phyloP scores from a whole-genome alignment of 148 eudicot species.

The Rheum nobile region DNA sequence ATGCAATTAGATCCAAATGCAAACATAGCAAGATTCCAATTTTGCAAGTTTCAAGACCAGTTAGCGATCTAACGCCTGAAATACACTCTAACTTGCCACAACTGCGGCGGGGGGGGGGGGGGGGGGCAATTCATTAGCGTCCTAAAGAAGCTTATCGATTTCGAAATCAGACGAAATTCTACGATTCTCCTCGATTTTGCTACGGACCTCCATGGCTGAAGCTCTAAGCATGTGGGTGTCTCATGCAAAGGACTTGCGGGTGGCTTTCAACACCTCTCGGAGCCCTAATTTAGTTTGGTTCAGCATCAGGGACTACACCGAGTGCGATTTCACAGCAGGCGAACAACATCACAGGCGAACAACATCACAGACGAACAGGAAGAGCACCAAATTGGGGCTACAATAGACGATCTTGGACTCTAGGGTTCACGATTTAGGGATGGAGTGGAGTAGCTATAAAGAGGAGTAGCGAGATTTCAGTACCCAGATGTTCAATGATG shows the following conservation, averaged over 20 bases:
- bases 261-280: slow-evolving; percentile 58
- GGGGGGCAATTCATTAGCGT: slow-evolving; percentile 30
- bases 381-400: too few relatives aligned
- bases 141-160: slow-evolving; percentile 41
- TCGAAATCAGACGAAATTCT: slow-evolving; percentile 46
- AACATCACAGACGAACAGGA: too few relatives aligned
- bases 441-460: too few relatives aligned
- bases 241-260: slow-evolving; percentile 67
- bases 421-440: too few relatives aligned
- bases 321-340: too few relatives aligned
- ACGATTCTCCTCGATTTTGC: slow-evolving; percentile 75
- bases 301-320: too few relatives aligned
- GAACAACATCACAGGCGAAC: too few relatives aligned
- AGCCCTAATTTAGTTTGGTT: too few relatives aligned
- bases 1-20: background rate
- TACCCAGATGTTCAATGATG: too few relatives aligned
- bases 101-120: too few relatives aligned
- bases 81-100: background rate
- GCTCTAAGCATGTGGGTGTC: slow-evolving; percentile 61
- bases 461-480: too few relatives aligned
- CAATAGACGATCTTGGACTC: too few relatives aligned
- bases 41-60: background rate
- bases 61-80: background rate
- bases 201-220: slow-evolving; percentile 68
- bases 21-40: background rate